Evolutionary conservation across 2,329 filamentous ascomycete species (phyloP).

Genomic region (Verruconis gallopava): DNA sequence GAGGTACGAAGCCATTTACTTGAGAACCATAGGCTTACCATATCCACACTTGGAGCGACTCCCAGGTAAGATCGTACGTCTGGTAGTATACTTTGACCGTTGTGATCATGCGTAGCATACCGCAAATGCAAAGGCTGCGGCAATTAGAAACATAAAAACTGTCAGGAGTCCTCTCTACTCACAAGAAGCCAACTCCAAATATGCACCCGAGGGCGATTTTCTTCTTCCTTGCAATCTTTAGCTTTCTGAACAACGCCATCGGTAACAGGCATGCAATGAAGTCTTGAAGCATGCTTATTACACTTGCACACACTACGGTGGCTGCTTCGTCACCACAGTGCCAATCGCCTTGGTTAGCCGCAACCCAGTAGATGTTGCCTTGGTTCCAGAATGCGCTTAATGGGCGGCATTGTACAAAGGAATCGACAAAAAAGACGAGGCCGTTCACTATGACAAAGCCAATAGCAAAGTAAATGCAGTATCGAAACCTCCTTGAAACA

Average conservation of each 20-base stretch:
- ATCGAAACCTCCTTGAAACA: constrained; percentile 3
- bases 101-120: constrained; percentile 26
- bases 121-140: constrained; percentile 22
- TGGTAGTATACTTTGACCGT: constrained; percentile 15
- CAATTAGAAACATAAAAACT: neutral
- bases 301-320: constrained; percentile 11
- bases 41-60: constrained; percentile 2
- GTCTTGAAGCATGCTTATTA: constrained; percentile 14
- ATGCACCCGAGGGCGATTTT: constrained; percentile 23
- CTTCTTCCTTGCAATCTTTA: constrained; percentile 11
- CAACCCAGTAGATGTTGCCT: constrained; percentile 10
- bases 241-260: constrained; percentile 12
- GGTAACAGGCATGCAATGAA: constrained; percentile 14
- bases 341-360: constrained; percentile 10
- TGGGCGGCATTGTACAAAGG: constrained; percentile 13
- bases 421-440: constrained; percentile 11
- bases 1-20: too few relatives aligned
- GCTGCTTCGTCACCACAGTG: constrained; percentile 13
- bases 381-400: constrained; percentile 15
- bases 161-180: constrained; percentile 10
- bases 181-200: constrained; percentile 31
- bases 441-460: constrained; percentile 11
- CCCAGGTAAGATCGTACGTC: constrained; percentile 10
- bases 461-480: constrained; percentile 6
- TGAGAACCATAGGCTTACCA: too few relatives aligned